A percentile compares a stretch with the other conserved stretches of the same genome.
These are phyloP conservation scores for Lanmaoa pseudosensibilis DNA, from an alignment of 768 basidiomycete species.

Conservation along the genomic window DNA sequence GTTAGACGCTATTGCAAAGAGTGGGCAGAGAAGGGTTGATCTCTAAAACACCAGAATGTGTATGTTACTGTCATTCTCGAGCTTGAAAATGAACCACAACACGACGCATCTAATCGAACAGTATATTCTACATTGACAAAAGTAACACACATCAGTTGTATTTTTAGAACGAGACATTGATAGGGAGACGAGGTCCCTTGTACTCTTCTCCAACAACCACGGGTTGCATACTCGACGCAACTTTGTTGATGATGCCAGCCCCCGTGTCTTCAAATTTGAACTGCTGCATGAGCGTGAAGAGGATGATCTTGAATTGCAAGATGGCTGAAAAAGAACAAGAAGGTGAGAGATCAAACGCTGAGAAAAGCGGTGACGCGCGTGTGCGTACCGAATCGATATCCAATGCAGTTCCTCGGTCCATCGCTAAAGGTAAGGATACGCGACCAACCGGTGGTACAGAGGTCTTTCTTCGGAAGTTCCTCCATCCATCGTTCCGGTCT, in stretches of 20 bases:
- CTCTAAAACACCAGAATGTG: background rate
- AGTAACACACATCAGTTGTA: background rate
- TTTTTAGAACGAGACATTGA: background rate
- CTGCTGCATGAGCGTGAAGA: background rate
- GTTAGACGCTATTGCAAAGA: background rate
- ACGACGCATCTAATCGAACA: background rate
- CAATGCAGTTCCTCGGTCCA: constrained; percentile 8
- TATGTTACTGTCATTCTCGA: background rate
- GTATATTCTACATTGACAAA: background rate
- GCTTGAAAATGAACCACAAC: background rate
- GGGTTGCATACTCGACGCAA: constrained; percentile 10
- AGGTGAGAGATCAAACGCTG: background rate
- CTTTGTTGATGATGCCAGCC: background rate
- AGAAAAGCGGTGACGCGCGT: too few species aligned
- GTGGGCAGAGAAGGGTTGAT: background rate
- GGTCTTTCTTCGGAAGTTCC: background rate
- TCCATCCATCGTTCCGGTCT: constrained; percentile 2
- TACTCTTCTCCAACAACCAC: constrained; percentile 6
- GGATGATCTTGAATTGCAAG: constrained; percentile 7
- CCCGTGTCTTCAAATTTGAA: constrained; percentile 2
- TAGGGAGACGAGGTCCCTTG: constrained; percentile 1
- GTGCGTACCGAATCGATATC: constrained; percentile 1
- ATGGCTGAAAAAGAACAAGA: background rate
- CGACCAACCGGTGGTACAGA: constrained; percentile 6
- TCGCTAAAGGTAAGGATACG: constrained; percentile 6